Base-by-base conservation (phyloP, 1,139 yeast species). In the Groenewaldozyma auringiensis region DNA sequence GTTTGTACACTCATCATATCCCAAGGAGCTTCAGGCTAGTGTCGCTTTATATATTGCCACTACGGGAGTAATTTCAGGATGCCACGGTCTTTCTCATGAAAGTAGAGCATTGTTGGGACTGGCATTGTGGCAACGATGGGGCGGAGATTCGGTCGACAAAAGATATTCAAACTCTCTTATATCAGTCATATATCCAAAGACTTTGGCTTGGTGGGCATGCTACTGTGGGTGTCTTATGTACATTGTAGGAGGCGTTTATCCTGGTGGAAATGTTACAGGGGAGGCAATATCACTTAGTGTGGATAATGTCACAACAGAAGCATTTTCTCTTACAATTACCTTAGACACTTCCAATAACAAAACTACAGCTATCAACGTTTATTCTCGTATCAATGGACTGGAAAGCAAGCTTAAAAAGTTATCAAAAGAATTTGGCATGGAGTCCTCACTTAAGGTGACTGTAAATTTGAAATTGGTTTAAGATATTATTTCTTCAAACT, bases 111-210 rank as follows among this genome's bases (percentile, higher is more conserved):
- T 81, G 42, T 70, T 81, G 11, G 87, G 87, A 0, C 70, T 81
- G 34, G 83, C 85, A 1, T 64, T 81, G 21, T 78, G 85, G 62
- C 83, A 80, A 54, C 68, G 88, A 53, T 81, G 87, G 87, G 87
- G 87, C 31, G 84, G 82, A 1, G 84, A 79, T 53, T 65, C 80
- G n/a, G 81, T 84, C 9, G 75, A 72, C 40, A 49, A 49, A 31
- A 37, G 49, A 4, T 69, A 69, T 51, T 72, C 73, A 52, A 66
- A 68, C 21, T 59, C 63, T 16, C 59, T 78, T 45, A 63, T 72
- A 20, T 63, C 69, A 3, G 49, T 62, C 2, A 58, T 65, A 2
- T 49, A 47, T 9, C 61, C 61, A 2, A 56, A 53, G 21, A 47
- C 51, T 17, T 55, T 62, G 34, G 66, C 61, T 4, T 80, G 82